Percentiles rank a stretch among this genome's conserved stretches.
phyloP scores from a whole-genome alignment of 257 asterid genomes.

The Avicennia marina region DNA sequence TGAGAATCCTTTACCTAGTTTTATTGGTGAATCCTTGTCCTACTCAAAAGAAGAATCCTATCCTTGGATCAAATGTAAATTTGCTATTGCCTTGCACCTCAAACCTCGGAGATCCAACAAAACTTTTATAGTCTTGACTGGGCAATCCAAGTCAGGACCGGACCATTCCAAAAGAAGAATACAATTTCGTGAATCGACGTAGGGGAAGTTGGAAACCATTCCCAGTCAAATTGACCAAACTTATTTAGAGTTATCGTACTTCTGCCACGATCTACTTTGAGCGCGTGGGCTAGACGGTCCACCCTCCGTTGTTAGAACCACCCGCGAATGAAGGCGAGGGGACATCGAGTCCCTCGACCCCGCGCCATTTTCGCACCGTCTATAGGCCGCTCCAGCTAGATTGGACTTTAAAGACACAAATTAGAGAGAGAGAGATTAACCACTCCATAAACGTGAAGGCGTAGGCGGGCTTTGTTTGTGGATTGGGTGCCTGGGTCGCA shows the following conservation, averaged over 20 bases:
- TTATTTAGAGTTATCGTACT: not conserved
- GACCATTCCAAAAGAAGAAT: too few species aligned
- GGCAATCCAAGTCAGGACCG: too few species aligned
- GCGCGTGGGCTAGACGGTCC: constrained; percentile 16
- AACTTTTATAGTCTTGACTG: too few species aligned
- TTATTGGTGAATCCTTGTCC: too few species aligned
- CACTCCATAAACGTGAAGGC: constrained; percentile 3
- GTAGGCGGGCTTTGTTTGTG: constrained; percentile 24
- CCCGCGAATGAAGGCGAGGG: constrained; percentile 18
- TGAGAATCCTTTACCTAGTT: too few species aligned
- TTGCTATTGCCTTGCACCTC: too few species aligned
- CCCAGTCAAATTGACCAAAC: not conserved
- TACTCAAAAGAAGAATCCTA: too few species aligned
- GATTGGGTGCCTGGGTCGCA: constrained; percentile 22
- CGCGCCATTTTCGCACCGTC: constrained; percentile 41
- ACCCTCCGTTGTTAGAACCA: constrained; percentile 12
- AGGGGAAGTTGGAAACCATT: not conserved
- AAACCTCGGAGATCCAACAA: too few species aligned
- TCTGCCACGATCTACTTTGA: not conserved
- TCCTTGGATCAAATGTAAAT: too few species aligned
- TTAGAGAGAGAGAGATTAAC: constrained; percentile 1
- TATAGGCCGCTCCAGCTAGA: not conserved
- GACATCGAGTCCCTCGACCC: constrained; percentile 21
- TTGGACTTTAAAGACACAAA: not conserved
- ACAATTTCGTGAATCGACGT: too few species aligned